Evolutionary conservation across 495 filamentous ascomycete genomes (phyloP), one percentile per base, ranked within the genome.

Genomic region (Penicillium bialowiezense): DNA sequence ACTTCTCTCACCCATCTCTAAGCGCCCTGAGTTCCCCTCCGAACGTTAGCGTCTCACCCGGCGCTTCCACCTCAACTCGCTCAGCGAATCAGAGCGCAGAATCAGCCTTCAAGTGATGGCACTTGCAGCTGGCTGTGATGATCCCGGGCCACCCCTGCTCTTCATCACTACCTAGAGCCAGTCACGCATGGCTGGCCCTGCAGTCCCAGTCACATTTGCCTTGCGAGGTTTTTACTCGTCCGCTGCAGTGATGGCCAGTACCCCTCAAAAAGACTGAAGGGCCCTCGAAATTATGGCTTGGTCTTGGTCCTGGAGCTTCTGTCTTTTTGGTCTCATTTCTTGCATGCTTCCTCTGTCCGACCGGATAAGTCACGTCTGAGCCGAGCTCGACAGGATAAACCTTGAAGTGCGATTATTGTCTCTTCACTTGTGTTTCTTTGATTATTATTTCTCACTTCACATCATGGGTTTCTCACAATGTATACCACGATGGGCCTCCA

Each of bases 401-500:
- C 41, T 33, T 48, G 37, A 17, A n/a, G 20, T 15, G 10, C n/a
- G 12, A 8, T 23, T 26, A 13, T 35, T 17, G 20, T 17, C 31
- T 10, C 12, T 3, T 32, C 10, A 32, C 5, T 32, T 32, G 29
- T 32, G 45, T 48, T 55, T 36, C 39, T 39, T n/a, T n/a, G n/a
- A n/a, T n/a, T n/a, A n/a, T n/a, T n/a, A n/a, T n/a, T n/a, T 38
- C 15, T 35, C 33, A 43, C 20, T 56, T 52, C 41, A 39, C 58
- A 65, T 50, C 40, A 67, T 71, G 65, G 43, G 45, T 39, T 55
- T 51, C 23, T 46, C 48, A 55, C 49, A 52, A 46, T 70, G 73
- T 41, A 73, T 76, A 70, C 65, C 76, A 58, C 64, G 72, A 58
- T 70, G 80, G 69, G 63, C 70, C 26, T 46, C 79, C 45, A 60